These are phyloP conservation scores for Acorus gramineus DNA, from an alignment of 106 monocot species.

Conservation along the genomic window DNA sequence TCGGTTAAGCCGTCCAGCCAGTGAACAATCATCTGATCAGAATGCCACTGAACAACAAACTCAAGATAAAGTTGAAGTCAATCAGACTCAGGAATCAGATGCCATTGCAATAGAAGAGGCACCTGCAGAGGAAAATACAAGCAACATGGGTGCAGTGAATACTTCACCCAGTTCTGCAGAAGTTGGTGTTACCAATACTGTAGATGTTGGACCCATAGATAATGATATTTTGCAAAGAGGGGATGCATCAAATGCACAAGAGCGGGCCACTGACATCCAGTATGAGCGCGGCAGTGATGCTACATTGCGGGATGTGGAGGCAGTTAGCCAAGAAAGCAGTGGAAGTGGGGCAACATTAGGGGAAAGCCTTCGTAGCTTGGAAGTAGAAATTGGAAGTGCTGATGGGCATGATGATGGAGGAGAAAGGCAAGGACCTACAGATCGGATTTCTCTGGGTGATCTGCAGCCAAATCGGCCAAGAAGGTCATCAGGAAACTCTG, in stretches of 20 bases:
- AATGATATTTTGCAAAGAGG: slow-evolving; percentile 29
- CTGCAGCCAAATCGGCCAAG: slow-evolving; percentile 42
- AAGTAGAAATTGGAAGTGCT: slow-evolving; percentile 96
- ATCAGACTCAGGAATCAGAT: slow-evolving; percentile 34
- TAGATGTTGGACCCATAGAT: slow-evolving; percentile 14
- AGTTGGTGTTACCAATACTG: slow-evolving; percentile 13
- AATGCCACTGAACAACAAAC: slow-evolving; percentile 17
- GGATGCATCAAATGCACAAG: slow-evolving; percentile 34
- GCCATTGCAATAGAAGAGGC: slow-evolving; percentile 24
- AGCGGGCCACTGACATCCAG: slow-evolving; percentile 80
- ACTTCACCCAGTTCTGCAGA: slow-evolving; percentile 21
- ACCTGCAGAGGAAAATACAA: slow-evolving; percentile 15
- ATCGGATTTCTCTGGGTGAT: slow-evolving; percentile 41
- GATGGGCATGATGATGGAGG: slow-evolving; percentile 90
- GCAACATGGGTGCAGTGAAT: slow-evolving; percentile 33
- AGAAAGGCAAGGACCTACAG: slow-evolving; percentile 48
- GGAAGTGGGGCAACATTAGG: slow-evolving; percentile 93
- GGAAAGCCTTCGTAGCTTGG: slow-evolving; percentile 87
- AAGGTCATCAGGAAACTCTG: slow-evolving; percentile 32
- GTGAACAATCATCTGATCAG: slow-evolving; percentile 50
- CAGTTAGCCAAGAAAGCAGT: slow-evolving; percentile 92
- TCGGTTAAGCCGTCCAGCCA: slow-evolving; percentile 57
- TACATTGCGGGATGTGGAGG: slow-evolving; percentile 75
- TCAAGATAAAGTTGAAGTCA: slow-evolving; percentile 35
- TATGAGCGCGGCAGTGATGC: slow-evolving; percentile 61